Base-by-base conservation (phyloP, 768 basidiomycete genomes). In the Trametes sanguinea region DNA sequence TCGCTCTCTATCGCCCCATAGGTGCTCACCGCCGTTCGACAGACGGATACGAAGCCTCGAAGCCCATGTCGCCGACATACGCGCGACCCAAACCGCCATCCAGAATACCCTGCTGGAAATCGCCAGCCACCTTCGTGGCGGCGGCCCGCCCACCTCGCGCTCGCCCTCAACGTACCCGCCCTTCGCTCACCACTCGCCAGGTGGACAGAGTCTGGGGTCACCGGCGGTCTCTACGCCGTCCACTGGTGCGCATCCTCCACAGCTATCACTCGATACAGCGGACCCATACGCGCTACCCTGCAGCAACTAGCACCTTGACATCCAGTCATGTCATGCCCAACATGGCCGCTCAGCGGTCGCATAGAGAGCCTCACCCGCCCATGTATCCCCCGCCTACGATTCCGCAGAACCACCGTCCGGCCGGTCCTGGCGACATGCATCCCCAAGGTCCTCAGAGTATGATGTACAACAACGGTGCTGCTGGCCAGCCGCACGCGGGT, bases 1-100 rank as follows among this genome's bases (percentile, higher is more conserved):
- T 59, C 50, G 54, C 11, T 64, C 29, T 69, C 61, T 64, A 67
- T 67, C 58, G 46, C 50, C 30, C 43, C 42, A 32, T 27, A 9
- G n/a, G 51, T 46, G 54, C 43, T 52, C 27, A 66, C 22, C 44
- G 30, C 33, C 50, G 17, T 30, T 16, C 9, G 6, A 22, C 70
- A 96, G 95, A 73, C 93, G 95, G 52, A 95, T 97, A 65, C 87
- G 92, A 68, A 93, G 86, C 70, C 83, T 97, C 57, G 95, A 97
- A 75, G 67, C 82, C 30, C 92, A 93, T 74, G 94, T 96, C 56
- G 83, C 89, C 46, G 92, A 94, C 53, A 92, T 93, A 70, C 85
- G 86, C 57, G 80, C 83, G 57, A 82, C 86, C 0, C 91, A 93
- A 72, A 76, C 79, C 32, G 80, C 85, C 11, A 96, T 96, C 51